These are phyloP conservation scores for Pseudogymnoascus sp. DNA, from an alignment of 2,329 filamentous ascomycete genomes.

Conservation along the genomic window DNA sequence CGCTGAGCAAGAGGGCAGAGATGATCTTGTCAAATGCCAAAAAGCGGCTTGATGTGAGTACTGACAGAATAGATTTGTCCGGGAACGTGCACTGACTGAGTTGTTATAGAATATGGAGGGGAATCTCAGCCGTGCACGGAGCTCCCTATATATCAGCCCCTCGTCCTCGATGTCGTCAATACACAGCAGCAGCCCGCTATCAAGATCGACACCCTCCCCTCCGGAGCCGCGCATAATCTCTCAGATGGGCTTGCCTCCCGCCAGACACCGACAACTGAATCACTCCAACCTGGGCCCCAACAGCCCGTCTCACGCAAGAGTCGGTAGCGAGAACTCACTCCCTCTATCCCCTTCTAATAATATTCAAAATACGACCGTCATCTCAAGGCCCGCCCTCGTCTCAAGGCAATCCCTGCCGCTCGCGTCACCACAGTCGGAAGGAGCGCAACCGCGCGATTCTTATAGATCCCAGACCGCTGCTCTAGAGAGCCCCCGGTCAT, in stretches of 20 bases:
- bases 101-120: slow-evolving; percentile 75
- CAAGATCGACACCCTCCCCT: slow-evolving; percentile 27
- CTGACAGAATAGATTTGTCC: not conserved
- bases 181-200: slow-evolving; percentile 30
- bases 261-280: slow-evolving; percentile 22
- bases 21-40: slow-evolving; percentile 91
- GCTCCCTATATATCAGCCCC: slow-evolving; percentile 50
- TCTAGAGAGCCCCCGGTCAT: not conserved
- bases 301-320: slow-evolving; percentile 47
- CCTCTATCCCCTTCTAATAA: slow-evolving; percentile 35
- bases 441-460: not conserved
- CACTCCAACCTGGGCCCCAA: slow-evolving; percentile 21
- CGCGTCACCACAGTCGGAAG: not conserved
- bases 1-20: slow-evolving; percentile 75
- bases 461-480: not conserved
- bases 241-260: slow-evolving; percentile 18
- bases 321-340: slow-evolving; percentile 53
- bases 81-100: not conserved
- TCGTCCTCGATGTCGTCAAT: slow-evolving; percentile 41
- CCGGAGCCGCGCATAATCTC: slow-evolving; percentile 17
- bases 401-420: not conserved
- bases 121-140: slow-evolving; percentile 72
- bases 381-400: not conserved
- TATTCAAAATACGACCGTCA: not conserved
- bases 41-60: slow-evolving; percentile 70